Evolutionary conservation across 805 yeast species (phyloP).

Genomic region (Candida boidinii): DNA sequence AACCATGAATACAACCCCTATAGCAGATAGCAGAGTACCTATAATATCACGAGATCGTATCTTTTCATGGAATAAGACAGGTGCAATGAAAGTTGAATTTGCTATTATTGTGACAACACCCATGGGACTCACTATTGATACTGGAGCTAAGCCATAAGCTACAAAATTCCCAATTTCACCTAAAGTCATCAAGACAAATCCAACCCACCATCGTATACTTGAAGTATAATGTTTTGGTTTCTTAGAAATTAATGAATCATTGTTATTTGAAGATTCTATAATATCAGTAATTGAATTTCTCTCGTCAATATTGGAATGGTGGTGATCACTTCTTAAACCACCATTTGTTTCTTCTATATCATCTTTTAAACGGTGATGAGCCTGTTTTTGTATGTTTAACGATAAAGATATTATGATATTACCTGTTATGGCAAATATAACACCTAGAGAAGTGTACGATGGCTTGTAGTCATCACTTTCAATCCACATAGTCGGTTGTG

Average conservation of each 20-base stretch:
- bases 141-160: slow-evolving; percentile 41
- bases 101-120: slow-evolving; percentile 42
- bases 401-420: slow-evolving; percentile 20
- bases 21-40: slow-evolving; percentile 32
- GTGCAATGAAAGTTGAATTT: slow-evolving; percentile 37
- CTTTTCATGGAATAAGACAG: slow-evolving; percentile 33
- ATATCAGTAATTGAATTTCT: background rate
- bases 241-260: background rate
- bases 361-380: slow-evolving; percentile 11
- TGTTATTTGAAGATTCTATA: background rate
- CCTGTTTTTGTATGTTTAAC: slow-evolving; percentile 20
- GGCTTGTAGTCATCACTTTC: no score
- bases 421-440: slow-evolving; percentile 18
- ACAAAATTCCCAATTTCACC: slow-evolving; percentile 41
- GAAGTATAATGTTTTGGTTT: slow-evolving; percentile 1
- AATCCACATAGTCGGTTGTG: no score
- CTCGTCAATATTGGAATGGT: background rate
- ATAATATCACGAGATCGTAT: slow-evolving; percentile 23
- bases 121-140: slow-evolving; percentile 37
- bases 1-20: slow-evolving; percentile 34
- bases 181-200: slow-evolving; percentile 30
- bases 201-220: slow-evolving; percentile 30
- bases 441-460: slow-evolving; percentile 12
- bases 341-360: background rate
- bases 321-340: background rate